phyloP scores from a whole-genome alignment of 2,329 filamentous ascomycete species.

The Pleurostoma richardsiae region DNA sequence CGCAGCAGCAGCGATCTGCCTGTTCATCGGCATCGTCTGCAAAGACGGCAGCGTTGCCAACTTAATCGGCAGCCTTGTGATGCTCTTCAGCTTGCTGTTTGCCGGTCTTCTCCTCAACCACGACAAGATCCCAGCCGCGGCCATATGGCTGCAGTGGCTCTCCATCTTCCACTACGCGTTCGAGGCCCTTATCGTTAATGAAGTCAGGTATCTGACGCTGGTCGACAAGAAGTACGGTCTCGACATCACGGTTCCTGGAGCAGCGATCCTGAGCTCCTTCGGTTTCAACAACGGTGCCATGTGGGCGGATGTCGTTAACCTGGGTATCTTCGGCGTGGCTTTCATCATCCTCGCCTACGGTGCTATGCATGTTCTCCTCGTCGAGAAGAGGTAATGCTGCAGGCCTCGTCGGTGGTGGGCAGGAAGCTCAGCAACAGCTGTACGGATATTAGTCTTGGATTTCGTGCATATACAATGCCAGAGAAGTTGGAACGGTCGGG shows the following conservation, averaged over 20 bases:
- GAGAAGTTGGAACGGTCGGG: no score
- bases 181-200: conserved; percentile 94
- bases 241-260: conserved; percentile 92
- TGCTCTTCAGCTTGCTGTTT: conserved; percentile 95
- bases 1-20: conserved; percentile 84
- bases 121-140: conserved; percentile 79
- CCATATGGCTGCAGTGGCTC: conserved; percentile 85
- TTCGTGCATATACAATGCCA: conserved; percentile 1
- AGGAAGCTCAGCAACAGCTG: not conserved
- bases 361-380: conserved; percentile 88
- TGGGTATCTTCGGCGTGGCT: conserved; percentile 74
- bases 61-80: conserved; percentile 87
- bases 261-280: conserved; percentile 89
- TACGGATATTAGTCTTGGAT: conserved; percentile 1
- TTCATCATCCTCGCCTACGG: conserved; percentile 86
- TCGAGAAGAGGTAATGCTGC: conserved; percentile 69
- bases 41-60: conserved; percentile 89
- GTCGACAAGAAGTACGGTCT: conserved; percentile 94
- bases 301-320: conserved; percentile 77
- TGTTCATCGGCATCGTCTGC: conserved; percentile 95
- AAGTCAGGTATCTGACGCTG: conserved; percentile 84
- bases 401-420: no score
- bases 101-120: conserved; percentile 92
- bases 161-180: conserved; percentile 99
- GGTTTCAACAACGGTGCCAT: conserved; percentile 86